phyloP scores from a whole-genome alignment of 2,329 filamentous ascomycete genomes.

The Metarhizium anisopliae region DNA sequence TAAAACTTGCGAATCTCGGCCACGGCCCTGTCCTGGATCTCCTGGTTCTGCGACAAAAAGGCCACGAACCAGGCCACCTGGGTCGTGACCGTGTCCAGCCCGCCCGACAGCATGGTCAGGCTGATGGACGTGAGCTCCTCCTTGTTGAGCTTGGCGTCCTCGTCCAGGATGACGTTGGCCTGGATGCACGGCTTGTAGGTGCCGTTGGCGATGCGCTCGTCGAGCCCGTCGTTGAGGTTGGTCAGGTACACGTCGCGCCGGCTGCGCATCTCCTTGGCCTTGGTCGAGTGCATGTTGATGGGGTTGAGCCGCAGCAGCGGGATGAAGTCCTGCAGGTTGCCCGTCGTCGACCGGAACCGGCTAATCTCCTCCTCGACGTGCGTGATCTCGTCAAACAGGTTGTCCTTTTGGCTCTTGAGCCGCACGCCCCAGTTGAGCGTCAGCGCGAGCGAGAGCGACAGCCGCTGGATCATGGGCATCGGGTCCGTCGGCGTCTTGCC shows the following conservation, averaged over 20 bases:
- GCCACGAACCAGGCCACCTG: constrained; percentile 57
- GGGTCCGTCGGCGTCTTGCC: constrained; percentile 49
- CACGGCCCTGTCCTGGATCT: constrained; percentile 53
- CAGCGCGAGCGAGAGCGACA: constrained; percentile 51
- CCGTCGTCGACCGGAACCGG: constrained; percentile 49
- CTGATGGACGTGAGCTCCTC: constrained; percentile 58
- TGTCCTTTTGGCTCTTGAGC: constrained; percentile 47
- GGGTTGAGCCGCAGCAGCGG: constrained; percentile 51
- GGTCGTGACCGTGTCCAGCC: constrained; percentile 58
- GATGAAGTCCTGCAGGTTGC: constrained; percentile 54
- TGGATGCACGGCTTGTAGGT: constrained; percentile 57
- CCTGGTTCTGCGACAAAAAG: constrained; percentile 47
- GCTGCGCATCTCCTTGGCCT: constrained; percentile 49
- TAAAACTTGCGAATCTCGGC: constrained; percentile 48
- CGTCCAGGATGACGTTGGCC: constrained; percentile 55
- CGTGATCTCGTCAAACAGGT: constrained; percentile 53
- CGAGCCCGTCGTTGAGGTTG: constrained; percentile 47
- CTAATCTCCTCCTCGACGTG: constrained; percentile 53
- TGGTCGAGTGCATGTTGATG: constrained; percentile 47
- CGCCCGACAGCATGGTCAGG: constrained; percentile 59
- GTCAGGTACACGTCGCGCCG: constrained; percentile 53
- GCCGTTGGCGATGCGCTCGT: constrained; percentile 51
- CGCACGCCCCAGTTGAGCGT: constrained; percentile 60
- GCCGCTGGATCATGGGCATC: constrained; percentile 59
- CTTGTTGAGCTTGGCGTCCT: constrained; percentile 51